These are phyloP conservation scores for Trametes meyenii DNA, from an alignment of 768 basidiomycete genomes.

Conservation along the genomic window DNA sequence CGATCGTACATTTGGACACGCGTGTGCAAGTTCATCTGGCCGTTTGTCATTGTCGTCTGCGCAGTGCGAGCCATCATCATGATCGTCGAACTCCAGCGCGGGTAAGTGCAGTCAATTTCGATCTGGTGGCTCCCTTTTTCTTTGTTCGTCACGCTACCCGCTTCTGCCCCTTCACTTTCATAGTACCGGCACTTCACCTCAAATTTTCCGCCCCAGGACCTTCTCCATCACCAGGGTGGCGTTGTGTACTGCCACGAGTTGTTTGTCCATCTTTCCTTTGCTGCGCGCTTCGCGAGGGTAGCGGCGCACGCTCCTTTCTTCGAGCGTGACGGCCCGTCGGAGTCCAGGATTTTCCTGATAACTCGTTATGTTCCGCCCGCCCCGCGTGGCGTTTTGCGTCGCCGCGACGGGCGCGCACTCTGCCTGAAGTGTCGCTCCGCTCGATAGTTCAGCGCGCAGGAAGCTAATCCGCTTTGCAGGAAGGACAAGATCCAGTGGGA, in stretches of 20 bases:
- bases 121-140: conserved; percentile 7
- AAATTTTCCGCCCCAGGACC: conserved; percentile 11
- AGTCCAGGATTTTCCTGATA: not conserved
- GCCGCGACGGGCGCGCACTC: conserved; percentile 9
- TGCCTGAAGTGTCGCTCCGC: conserved; percentile 4
- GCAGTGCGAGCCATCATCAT: conserved; percentile 69
- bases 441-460: conserved; percentile 1
- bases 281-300: conserved; percentile 10
- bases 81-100: conserved; percentile 72
- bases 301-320: conserved; percentile 22
- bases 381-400: conserved; percentile 10
- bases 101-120: conserved; percentile 47
- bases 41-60: conserved; percentile 66
- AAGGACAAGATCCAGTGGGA: conserved; percentile 73
- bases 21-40: conserved; percentile 68
- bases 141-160: conserved; percentile 16
- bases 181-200: conserved; percentile 2
- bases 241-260: conserved; percentile 14
- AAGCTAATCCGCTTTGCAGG: conserved; percentile 38
- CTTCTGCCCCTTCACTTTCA: conserved; percentile 19
- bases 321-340: conserved; percentile 11
- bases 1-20: conserved; percentile 72
- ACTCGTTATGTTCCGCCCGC: conserved; percentile 10
- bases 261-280: conserved; percentile 14
- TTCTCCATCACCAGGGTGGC: conserved; percentile 21